Conservation (phyloP, 768 basidiomycete species). For the Boletus vermiculosoides region DNA sequence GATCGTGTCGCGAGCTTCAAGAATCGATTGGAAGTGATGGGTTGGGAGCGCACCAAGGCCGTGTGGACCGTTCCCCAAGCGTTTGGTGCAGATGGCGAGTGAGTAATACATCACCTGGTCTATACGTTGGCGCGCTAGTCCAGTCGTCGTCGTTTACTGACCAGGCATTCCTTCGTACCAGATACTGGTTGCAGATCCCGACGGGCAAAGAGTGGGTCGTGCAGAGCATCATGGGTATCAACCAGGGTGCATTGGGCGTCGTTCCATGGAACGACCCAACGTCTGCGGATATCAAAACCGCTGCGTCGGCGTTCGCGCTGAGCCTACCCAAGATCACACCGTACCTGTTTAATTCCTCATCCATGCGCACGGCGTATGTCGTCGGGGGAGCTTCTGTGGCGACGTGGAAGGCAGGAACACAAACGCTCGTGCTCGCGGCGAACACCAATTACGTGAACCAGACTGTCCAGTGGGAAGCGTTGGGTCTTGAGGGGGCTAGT, state of each 20-base stretch:
- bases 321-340: slow-evolving; percentile 45
- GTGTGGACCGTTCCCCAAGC: slow-evolving; percentile 83
- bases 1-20: slow-evolving; percentile 64
- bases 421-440: slow-evolving; percentile 49
- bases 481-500: slow-evolving; percentile 20
- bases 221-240: slow-evolving; percentile 63
- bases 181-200: slow-evolving; percentile 62
- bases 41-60: slow-evolving; percentile 66
- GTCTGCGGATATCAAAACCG: slow-evolving; percentile 48
- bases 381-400: slow-evolving; percentile 47
- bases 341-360: slow-evolving; percentile 45
- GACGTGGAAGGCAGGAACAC: slow-evolving; percentile 42
- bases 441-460: slow-evolving; percentile 47
- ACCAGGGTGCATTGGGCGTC: slow-evolving; percentile 64
- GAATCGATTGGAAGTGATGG: slow-evolving; percentile 56
- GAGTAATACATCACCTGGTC: slow-evolving; percentile 19
- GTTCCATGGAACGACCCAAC: slow-evolving; percentile 53
- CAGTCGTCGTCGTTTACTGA: background rate
- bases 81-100: slow-evolving; percentile 46
- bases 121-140: background rate
- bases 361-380: slow-evolving; percentile 40
- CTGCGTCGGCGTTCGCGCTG: slow-evolving; percentile 48
- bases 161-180: slow-evolving; percentile 12
- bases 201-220: slow-evolving; percentile 71
- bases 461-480: slow-evolving; percentile 33